Base-by-base conservation (phyloP, 192 early-diverging fungal species). In the Oehlia diaphana region DNA sequence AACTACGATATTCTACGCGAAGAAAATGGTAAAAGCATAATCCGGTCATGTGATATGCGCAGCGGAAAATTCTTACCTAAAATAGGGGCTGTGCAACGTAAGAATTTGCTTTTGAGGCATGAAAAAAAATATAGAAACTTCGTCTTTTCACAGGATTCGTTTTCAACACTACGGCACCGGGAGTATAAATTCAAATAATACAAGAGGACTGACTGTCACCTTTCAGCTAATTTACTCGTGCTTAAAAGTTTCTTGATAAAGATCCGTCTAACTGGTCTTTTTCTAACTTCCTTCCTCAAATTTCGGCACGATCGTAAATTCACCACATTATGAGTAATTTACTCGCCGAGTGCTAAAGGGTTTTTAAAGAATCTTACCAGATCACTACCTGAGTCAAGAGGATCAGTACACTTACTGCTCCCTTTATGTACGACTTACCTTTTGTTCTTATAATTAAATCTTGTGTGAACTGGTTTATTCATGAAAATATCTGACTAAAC, bases 141-240 rank as follows among this genome's bases (percentile, higher is more conserved):
- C n/a, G n/a, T 3, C 35, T 1, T 3, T 35, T 35, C 35, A 35
- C 35, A 35, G 35, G 35, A 35, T 35, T 35, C 35, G 2, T 35
- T 1, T 35, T 3, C 35, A 35, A 1, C 35, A 35, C 35, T 35
- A 35, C 26, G 26, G 26, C 26, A 26, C 26, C 26, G 63, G 28
- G 26, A 65, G 28, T 31, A 31, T n/a, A 62, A 39, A 79, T 58
- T 58, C 50, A 58, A 58, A 86, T 66, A 82, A 83, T 26, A 42
- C 69, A 39, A 63, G 81, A 35, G 67, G 79, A 72, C 66, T 80
- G 16, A 50, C 49, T 50, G 49, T 50, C 49, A 58, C 69, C 53
- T 53, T 72, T 58, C 31, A 23, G 69, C 28, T 21, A 61, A 28
- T 65, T 5, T 65, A 28, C n/a, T 65, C 31, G 64, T 65, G 12